Conservation (phyloP, 495 filamentous ascomycete species). For the Astrothelium macrocarpum region DNA sequence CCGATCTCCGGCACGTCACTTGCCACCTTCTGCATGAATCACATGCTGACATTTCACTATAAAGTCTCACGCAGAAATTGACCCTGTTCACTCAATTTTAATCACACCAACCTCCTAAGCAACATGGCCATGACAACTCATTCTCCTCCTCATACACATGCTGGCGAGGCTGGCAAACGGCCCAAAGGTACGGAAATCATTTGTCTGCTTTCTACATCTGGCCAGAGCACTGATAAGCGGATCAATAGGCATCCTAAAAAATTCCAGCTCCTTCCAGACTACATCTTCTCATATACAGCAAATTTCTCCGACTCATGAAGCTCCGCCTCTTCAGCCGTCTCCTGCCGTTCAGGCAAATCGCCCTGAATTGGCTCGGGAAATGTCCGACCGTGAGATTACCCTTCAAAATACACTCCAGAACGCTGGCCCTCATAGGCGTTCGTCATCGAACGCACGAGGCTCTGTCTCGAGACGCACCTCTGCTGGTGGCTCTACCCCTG, state of each 20-base stretch:
- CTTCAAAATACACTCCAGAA: conserved; percentile 91
- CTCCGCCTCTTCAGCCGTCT: conserved; percentile 21
- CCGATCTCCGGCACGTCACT: background rate
- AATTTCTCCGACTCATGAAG: conserved; percentile 31
- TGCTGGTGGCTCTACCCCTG: conserved; percentile 34
- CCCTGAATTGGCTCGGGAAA: conserved; percentile 31
- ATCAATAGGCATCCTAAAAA: conserved; percentile 81
- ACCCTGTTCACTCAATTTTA: background rate
- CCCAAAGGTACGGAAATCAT: background rate
- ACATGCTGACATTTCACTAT: background rate
- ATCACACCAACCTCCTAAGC: background rate
- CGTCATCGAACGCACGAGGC: conserved; percentile 61
- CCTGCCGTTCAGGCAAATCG: conserved; percentile 20
- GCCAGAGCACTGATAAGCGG: background rate
- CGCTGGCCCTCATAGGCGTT: conserved; percentile 64
- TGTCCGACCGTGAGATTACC: conserved; percentile 75
- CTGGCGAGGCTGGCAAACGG: background rate
- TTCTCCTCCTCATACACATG: background rate
- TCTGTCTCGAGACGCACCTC: conserved; percentile 64
- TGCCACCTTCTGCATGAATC: background rate
- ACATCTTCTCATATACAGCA: conserved; percentile 40
- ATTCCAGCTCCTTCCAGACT: conserved; percentile 52
- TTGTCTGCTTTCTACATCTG: background rate
- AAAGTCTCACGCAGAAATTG: background rate
- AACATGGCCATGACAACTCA: background rate